phyloP scores from a whole-genome alignment of 345 rosid genomes.

The Syzygium oleosum region DNA sequence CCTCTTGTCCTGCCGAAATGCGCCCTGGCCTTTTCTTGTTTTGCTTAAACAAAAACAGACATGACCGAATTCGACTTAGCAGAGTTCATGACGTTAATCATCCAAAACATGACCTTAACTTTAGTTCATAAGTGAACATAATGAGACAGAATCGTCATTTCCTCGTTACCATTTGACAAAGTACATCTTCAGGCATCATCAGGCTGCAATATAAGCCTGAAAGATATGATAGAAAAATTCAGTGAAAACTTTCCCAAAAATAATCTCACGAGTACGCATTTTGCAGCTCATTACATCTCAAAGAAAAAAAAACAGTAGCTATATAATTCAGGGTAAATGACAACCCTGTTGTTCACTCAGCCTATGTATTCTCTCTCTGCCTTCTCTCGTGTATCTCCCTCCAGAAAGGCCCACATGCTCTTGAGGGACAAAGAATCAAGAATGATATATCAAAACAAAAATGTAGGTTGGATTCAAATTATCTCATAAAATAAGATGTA shows the following conservation, averaged over 20 bases:
- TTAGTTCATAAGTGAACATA: neutral
- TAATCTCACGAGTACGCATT: constrained; percentile 7
- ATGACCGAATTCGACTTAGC: neutral
- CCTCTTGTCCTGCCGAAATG: neutral
- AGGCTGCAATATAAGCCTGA: neutral
- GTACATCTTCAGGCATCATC: neutral
- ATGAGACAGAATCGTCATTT: neutral
- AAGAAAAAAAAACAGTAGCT: constrained; percentile 15
- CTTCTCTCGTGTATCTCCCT: neutral
- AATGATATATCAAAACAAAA: neutral
- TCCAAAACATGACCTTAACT: neutral
- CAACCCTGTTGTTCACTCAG: constrained; percentile 20
- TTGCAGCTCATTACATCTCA: constrained; percentile 4
- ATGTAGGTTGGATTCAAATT: constrained; percentile 14
- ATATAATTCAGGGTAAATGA: constrained; percentile 5
- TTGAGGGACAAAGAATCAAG: constrained; percentile 1
- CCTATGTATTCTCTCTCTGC: constrained; percentile 6
- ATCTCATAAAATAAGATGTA: constrained; percentile 84
- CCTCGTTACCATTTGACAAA: neutral
- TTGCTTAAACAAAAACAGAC: neutral
- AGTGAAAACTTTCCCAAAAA: constrained; percentile 5
- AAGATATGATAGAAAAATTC: neutral
- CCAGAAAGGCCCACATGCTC: neutral
- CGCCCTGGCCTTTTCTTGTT: neutral
- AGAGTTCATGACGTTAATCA: neutral